Conservation (phyloP, 2,329 filamentous ascomycete genomes). For the Pyricularia sp. region DNA sequence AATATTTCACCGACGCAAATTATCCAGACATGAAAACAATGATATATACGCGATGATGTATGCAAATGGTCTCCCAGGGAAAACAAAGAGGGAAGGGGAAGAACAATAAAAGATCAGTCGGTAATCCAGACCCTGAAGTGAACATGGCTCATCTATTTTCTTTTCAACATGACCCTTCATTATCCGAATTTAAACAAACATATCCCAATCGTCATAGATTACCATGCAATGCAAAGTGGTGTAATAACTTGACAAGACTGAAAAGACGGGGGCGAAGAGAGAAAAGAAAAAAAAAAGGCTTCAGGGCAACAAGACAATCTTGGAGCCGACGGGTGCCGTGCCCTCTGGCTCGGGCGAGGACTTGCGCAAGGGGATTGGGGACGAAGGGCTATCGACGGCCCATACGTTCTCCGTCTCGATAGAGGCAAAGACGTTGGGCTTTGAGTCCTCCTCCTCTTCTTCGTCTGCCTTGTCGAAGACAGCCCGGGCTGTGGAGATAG, state of each 20-base stretch:
- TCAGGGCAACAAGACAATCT: conserved; percentile 8
- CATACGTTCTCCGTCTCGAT: conserved; percentile 5
- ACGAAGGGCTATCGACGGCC: not conserved
- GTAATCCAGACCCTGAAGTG: not conserved
- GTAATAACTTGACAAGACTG: not conserved
- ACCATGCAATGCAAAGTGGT: not conserved
- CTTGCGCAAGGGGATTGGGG: not conserved
- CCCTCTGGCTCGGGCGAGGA: not conserved
- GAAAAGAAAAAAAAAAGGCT: not conserved
- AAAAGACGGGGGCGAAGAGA: not conserved
- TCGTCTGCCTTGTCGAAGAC: not conserved
- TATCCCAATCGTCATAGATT: not conserved
- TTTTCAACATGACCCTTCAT: not conserved
- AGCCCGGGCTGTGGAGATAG: not conserved
- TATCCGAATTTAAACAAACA: not conserved
- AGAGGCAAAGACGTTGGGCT: not conserved
- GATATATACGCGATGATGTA: not conserved
- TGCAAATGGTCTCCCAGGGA: not conserved
- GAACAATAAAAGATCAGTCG: not conserved
- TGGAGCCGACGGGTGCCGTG: conserved; percentile 4
- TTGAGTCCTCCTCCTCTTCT: not conserved
- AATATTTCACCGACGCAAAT: not conserved
- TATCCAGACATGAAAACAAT: not conserved
- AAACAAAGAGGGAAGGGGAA: not conserved
- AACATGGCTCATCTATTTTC: not conserved